A percentile compares a stretch with the other conserved stretches of the same genome.
Evolutionary conservation across 2,329 filamentous ascomycete species (phyloP).

Genomic region (Chrysoporthe cubensis): DNA sequence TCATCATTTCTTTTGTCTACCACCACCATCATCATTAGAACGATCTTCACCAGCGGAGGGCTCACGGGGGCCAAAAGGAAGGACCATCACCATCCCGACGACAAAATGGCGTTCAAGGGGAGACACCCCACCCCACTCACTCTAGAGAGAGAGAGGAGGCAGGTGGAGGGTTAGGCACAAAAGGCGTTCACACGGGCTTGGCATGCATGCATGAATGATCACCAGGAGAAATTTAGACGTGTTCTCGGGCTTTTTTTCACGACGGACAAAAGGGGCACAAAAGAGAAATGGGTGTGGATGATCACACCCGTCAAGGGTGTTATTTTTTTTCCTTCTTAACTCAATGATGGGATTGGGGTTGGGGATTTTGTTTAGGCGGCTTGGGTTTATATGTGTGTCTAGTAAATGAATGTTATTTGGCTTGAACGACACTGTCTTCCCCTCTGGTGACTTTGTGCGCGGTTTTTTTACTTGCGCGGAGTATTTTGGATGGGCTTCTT

Average conservation of each 20-base stretch:
- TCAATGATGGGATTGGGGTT: not conserved
- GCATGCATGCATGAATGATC: slow-evolving; percentile 7
- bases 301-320: not conserved
- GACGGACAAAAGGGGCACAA: not conserved
- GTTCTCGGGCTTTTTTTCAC: not conserved
- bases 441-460: not conserved
- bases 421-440: not conserved
- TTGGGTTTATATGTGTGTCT: slow-evolving; percentile 11
- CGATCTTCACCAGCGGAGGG: not conserved
- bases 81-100: not conserved
- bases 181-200: not conserved
- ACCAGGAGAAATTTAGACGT: slow-evolving; percentile 1
- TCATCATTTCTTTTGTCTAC: slow-evolving; percentile 17
- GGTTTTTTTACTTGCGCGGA: not conserved
- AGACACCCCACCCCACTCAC: not conserved
- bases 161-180: not conserved
- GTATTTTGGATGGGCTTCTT: not conserved
- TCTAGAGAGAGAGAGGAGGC: too few species aligned
- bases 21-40: slow-evolving; percentile 7
- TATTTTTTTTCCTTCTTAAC: not conserved
- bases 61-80: not conserved
- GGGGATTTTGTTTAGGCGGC: not conserved
- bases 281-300: not conserved
- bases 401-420: slow-evolving; percentile 11
- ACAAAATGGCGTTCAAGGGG: not conserved